Percentiles rank a stretch among this genome's conserved stretches.
These are phyloP conservation scores for Malassezia yamatoensis DNA, from an alignment of 1,284 basidiomycete genomes.

Conservation along the genomic window DNA sequence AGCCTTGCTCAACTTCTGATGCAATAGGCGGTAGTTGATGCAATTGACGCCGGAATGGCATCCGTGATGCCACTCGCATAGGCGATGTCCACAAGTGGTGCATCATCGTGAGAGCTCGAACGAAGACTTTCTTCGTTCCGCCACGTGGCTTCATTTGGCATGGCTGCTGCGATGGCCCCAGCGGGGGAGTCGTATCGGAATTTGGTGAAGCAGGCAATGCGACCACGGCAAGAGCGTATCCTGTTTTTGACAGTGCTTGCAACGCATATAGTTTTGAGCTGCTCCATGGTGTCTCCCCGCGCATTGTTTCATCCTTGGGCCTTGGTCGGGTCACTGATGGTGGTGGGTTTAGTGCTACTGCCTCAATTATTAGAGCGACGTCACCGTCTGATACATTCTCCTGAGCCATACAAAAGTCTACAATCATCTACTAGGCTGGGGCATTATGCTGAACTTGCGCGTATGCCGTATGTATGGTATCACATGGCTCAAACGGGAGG, in stretches of 20 bases:
- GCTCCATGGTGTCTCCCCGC: constrained; percentile 10
- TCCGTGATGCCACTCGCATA: not conserved
- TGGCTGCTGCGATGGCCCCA: constrained; percentile 5
- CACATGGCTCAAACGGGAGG: constrained; percentile 13
- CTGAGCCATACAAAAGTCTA: not conserved
- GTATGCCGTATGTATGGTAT: not conserved
- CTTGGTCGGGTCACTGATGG: constrained; percentile 8
- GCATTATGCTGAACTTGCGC: not conserved
- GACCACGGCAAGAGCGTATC: constrained; percentile 28
- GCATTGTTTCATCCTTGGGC: constrained; percentile 11
- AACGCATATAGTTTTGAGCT: constrained; percentile 19
- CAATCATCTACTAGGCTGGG: not conserved
- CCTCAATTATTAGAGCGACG: constrained; percentile 21
- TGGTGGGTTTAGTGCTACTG: constrained; percentile 10
- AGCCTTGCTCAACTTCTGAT: constrained; percentile 26
- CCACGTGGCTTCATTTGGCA: constrained; percentile 10
- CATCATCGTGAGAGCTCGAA: not conserved
- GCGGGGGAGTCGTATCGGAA: constrained; percentile 11
- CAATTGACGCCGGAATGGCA: constrained; percentile 6
- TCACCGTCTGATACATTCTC: constrained; percentile 2
- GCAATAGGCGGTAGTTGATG: constrained; percentile 37
- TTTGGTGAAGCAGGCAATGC: constrained; percentile 20
- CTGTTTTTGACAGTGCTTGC: constrained; percentile 21
- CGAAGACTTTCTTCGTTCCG: constrained; percentile 1
- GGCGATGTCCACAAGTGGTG: not conserved